A percentile compares a stretch with the other conserved stretches of the same genome.
Conservation (phyloP, 306 rosid genomes). For the Dalbergia cultrata region DNA sequence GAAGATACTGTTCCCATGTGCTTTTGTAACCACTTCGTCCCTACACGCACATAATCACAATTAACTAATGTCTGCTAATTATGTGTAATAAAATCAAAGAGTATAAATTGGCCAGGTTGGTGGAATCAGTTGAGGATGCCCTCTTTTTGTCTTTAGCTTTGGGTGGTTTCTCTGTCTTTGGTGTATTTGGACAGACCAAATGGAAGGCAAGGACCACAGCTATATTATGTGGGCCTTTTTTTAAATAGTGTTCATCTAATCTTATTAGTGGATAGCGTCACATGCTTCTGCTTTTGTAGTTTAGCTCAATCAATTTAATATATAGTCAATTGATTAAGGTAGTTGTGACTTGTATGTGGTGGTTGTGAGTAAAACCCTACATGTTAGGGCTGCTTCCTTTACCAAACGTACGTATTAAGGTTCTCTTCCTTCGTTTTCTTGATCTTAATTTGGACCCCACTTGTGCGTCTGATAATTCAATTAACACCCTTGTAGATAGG, state of each 20-base stretch:
- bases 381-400: conserved; percentile 45
- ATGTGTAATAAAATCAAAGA: conserved; percentile 40
- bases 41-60: conserved; percentile 52
- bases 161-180: conserved; percentile 75
- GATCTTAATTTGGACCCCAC: conserved; percentile 40
- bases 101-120: conserved; percentile 62
- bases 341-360: conserved; percentile 52
- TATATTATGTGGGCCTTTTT: conserved; percentile 21
- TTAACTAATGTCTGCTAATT: conserved; percentile 46
- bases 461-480: conserved; percentile 36
- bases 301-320: conserved; percentile 38
- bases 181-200: conserved; percentile 60
- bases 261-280: conserved; percentile 56
- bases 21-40: conserved; percentile 48
- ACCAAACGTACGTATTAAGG: conserved; percentile 55
- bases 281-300: conserved; percentile 55
- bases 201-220: conserved; percentile 68
- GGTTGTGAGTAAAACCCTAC: conserved; percentile 51
- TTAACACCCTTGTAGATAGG: conserved; percentile 21
- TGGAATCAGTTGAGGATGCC: conserved; percentile 69
- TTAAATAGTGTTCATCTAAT: conserved; percentile 33
- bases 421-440: conserved; percentile 43
- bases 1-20: conserved; percentile 65
- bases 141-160: conserved; percentile 79
- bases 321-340: conserved; percentile 52